These are phyloP conservation scores for Phytophthora sp. DNA, from an alignment of 352 stramenopile species.

Conservation along the genomic window DNA sequence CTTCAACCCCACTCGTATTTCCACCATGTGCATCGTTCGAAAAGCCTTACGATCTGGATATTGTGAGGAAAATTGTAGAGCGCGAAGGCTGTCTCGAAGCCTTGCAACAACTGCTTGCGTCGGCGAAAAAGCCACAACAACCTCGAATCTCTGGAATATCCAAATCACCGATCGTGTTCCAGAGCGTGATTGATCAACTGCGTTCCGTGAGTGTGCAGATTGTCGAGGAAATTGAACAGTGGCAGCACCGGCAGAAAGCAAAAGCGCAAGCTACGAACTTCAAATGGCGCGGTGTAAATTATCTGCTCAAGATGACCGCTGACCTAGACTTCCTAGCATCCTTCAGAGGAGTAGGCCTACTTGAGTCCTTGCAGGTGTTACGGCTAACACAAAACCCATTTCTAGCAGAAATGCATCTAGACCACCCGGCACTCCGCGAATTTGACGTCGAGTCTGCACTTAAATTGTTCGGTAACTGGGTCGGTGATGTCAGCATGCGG, in stretches of 20 bases:
- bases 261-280: constrained; percentile 46
- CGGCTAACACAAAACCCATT: constrained; percentile 73
- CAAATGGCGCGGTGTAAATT: constrained; percentile 78
- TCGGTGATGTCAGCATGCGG: constrained; percentile 63
- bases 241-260: constrained; percentile 37
- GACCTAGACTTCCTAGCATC: constrained; percentile 68
- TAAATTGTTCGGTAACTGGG: constrained; percentile 40
- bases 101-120: constrained; percentile 59
- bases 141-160: constrained; percentile 23
- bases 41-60: constrained; percentile 57
- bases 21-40: constrained; percentile 40
- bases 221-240: constrained; percentile 71
- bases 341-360: constrained; percentile 20
- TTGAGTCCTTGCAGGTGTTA: constrained; percentile 54
- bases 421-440: constrained; percentile 58
- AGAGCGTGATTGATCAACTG: constrained; percentile 71
- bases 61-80: constrained; percentile 83
- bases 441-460: constrained; percentile 15
- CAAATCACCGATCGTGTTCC: constrained; percentile 61
- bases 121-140: constrained; percentile 20
- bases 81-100: constrained; percentile 82
- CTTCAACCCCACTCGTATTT: constrained; percentile 26
- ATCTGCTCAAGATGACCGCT: constrained; percentile 78
- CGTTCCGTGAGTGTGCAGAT: constrained; percentile 68
- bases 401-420: constrained; percentile 58